Evolutionary conservation across 495 filamentous ascomycete genomes (phyloP), one percentile per base, ranked within the genome.

Genomic region (Friedmanniomyces simplex): DNA sequence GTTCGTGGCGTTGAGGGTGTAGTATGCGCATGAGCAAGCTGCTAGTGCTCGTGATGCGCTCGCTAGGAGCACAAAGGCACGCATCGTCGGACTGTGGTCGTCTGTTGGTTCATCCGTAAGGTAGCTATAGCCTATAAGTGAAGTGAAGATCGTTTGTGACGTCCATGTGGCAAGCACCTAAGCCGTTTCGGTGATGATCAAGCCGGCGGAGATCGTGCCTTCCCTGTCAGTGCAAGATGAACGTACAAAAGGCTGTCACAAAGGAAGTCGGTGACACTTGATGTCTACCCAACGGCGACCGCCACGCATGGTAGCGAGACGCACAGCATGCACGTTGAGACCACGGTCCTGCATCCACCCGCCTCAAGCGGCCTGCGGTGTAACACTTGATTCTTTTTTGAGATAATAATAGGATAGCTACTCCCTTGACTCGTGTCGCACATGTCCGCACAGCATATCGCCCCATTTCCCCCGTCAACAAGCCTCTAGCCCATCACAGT

Each of bases 1-100:
- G 47, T 43, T 54, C 10, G 74, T 70, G 36, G 60, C 60, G 52
- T 74, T 77, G 52, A 77, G 69, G 37, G 67, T 68, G 66, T 88
- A 89, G 34, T 3, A 43, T 2, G 87, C 86, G 66, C 86, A 90
- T 14, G 25, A 10, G 18, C 49, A 52, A 10, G 25, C 30, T 21
- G 49, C 30, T n/a, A 52, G 25, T 13, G 49, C 20, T 36, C 5
- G n/a, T 8, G 12, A 18, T 32, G 46, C 46, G 18, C 25, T 52
- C 3, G 49, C 49, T 6, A 52, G 49, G 11, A 52, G 26, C 11
- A 52, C 26, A 3, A 16, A 4, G 26, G 30, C 11, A 34, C 49
- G 30, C 20, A 34, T 18, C 2, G 2, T 34, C 18, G 25, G 24
- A 4, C 3, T 43, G 41, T 43, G 3, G 41, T 43, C 28, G 28